A percentile compares a stretch with the other conserved stretches of the same genome.
Conservation (phyloP, 1,284 basidiomycete species). For the Cutaneotrichosporon mucoides region DNA sequence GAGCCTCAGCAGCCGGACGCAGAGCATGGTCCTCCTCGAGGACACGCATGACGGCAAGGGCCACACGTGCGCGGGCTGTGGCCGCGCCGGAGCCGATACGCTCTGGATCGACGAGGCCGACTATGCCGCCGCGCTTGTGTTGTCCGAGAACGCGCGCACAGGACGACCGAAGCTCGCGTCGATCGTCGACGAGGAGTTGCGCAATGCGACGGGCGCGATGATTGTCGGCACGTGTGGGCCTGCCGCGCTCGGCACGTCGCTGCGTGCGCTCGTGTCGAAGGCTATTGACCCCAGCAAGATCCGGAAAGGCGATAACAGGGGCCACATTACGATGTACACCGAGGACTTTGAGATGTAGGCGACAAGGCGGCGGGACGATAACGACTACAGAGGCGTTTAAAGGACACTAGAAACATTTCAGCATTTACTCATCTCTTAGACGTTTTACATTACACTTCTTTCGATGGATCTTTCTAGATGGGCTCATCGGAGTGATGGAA, state of each 20-base stretch:
- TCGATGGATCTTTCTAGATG: too few species aligned
- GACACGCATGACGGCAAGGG: constrained; percentile 13
- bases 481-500: too few species aligned
- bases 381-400: too few species aligned
- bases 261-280: constrained; percentile 12
- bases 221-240: constrained; percentile 55
- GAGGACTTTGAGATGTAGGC: constrained; percentile 21
- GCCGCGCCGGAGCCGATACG: constrained; percentile 3
- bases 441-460: too few species aligned
- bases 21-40: constrained; percentile 16
- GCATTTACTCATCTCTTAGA: too few species aligned
- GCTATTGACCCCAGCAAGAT: constrained; percentile 12
- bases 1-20: constrained; percentile 12
- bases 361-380: neutral
- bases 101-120: constrained; percentile 63
- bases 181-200: constrained; percentile 68
- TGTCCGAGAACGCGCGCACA: constrained; percentile 66
- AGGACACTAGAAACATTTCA: too few species aligned
- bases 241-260: constrained; percentile 5
- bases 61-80: constrained; percentile 7
- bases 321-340: constrained; percentile 17
- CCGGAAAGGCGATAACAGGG: constrained; percentile 8
- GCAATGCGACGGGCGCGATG: constrained; percentile 56
- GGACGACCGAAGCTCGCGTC: constrained; percentile 68
- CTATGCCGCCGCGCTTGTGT: constrained; percentile 61